Conservation (phyloP, 1,139 yeast genomes). For the Lodderomyces beijingensis region DNA sequence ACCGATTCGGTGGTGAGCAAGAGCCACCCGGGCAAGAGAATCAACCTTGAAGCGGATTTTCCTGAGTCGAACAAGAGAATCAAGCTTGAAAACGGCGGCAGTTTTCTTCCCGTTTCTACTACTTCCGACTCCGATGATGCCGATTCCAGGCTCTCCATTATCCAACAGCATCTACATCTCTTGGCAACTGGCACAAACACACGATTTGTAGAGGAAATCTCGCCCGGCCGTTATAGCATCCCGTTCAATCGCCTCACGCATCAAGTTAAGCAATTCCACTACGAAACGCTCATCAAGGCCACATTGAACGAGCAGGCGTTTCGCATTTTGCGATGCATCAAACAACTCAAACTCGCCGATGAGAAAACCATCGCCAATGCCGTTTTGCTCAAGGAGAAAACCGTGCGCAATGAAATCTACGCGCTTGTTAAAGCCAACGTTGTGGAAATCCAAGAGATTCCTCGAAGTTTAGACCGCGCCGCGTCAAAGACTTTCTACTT, state of each 20-base stretch:
- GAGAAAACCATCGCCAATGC: conserved; percentile 78
- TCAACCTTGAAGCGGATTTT: conserved; percentile 15
- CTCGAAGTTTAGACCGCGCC: conserved; percentile 86
- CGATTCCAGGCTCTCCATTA: conserved; percentile 13
- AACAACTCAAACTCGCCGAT: conserved; percentile 66
- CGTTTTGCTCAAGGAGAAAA: conserved; percentile 72
- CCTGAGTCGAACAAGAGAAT: conserved; percentile 32
- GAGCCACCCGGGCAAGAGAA: conserved; percentile 26
- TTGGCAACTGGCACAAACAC: conserved; percentile 38
- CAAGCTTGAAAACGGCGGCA: conserved; percentile 36
- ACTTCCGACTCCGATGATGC: background rate
- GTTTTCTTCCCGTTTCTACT: background rate
- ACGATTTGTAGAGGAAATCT: conserved; percentile 43
- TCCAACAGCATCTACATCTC: conserved; percentile 51
- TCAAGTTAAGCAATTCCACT: conserved; percentile 49
- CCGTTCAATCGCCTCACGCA: conserved; percentile 42
- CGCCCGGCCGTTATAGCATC: conserved; percentile 40
- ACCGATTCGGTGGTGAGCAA: conserved; percentile 44
- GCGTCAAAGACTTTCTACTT: conserved; percentile 84
- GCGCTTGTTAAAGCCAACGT: conserved; percentile 54
- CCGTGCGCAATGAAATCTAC: conserved; percentile 63
- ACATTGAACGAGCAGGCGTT: conserved; percentile 56
- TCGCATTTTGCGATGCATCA: conserved; percentile 64
- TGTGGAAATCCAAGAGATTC: conserved; percentile 83
- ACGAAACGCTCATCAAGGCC: conserved; percentile 57